Conservation (phyloP, 139 green algal genomes). For the Haematococcus sp. region DNA sequence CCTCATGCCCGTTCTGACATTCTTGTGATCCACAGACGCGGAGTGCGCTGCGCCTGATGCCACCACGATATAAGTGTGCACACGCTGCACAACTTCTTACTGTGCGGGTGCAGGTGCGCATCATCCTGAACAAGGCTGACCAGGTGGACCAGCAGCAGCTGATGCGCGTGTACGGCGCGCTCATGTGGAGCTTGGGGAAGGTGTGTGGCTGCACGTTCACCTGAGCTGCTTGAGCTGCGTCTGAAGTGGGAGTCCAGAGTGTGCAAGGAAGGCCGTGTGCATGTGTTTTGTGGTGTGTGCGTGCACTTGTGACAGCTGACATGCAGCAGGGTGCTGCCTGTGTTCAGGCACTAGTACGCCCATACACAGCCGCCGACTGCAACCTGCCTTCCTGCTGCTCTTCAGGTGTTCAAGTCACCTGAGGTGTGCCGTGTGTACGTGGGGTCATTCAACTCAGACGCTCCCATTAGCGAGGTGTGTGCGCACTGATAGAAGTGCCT, state of each 20-base stretch:
- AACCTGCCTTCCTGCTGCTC: neutral
- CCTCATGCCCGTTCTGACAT: too few species aligned
- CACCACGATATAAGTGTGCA: too few species aligned
- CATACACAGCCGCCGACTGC: too few species aligned
- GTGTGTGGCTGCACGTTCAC: too few species aligned
- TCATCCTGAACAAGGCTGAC: conserved; percentile 98
- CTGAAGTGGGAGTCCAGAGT: neutral
- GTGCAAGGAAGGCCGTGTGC: neutral
- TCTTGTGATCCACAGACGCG: too few species aligned
- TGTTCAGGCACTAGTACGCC: too few species aligned
- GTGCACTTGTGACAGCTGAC: neutral
- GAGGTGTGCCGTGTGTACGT: conserved; percentile 89
- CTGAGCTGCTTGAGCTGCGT: neutral
- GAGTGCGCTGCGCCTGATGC: too few species aligned
- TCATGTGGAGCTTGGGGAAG: conserved; percentile 98
- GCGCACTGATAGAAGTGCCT: neutral
- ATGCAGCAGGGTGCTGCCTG: neutral
- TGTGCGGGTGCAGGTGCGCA: conserved; percentile 56
- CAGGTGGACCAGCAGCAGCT: conserved; percentile 90
- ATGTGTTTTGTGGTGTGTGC: neutral
- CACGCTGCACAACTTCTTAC: too few species aligned
- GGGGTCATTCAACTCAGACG: conserved; percentile 82
- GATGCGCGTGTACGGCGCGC: conserved; percentile 97
- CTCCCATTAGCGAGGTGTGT: conserved; percentile 52
- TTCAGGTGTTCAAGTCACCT: conserved; percentile 15